Evolutionary conservation across 805 yeast species (phyloP).

Genomic region (Candida wancherniae): DNA sequence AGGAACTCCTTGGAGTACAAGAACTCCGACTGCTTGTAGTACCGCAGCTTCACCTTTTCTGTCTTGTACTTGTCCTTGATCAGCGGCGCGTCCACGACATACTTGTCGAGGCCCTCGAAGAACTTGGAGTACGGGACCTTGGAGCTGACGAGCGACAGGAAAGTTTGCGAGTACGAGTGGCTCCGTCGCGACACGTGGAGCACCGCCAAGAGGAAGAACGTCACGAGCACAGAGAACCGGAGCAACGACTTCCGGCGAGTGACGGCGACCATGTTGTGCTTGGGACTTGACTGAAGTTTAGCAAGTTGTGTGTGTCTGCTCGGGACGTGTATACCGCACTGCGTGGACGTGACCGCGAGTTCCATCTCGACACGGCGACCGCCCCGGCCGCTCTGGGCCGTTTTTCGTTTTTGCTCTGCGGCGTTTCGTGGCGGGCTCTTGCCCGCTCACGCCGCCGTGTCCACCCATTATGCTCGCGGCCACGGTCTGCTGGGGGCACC

Average conservation of each 20-base stretch:
- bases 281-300: background rate
- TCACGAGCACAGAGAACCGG: slow-evolving; percentile 2
- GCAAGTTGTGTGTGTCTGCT: background rate
- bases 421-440: too few relatives aligned
- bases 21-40: slow-evolving; percentile 36
- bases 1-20: slow-evolving; percentile 44
- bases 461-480: too few relatives aligned
- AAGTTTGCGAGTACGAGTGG: background rate
- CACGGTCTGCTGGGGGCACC: too few relatives aligned
- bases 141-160: background rate
- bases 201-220: slow-evolving; percentile 1
- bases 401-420: too few relatives aligned
- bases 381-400: too few relatives aligned
- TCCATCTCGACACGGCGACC: too few relatives aligned
- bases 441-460: too few relatives aligned
- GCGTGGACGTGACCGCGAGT: too few relatives aligned
- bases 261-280: background rate
- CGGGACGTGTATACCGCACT: too few relatives aligned
- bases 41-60: slow-evolving; percentile 40
- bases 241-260: slow-evolving; percentile 3
- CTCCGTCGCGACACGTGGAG: slow-evolving; percentile 1
- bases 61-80: slow-evolving; percentile 37
- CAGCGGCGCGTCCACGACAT: slow-evolving; percentile 34
- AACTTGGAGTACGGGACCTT: slow-evolving; percentile 10
- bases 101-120: slow-evolving; percentile 30